Evolutionary conservation across 257 asterid species (phyloP).

Genomic region (Pogostemon cablin): DNA sequence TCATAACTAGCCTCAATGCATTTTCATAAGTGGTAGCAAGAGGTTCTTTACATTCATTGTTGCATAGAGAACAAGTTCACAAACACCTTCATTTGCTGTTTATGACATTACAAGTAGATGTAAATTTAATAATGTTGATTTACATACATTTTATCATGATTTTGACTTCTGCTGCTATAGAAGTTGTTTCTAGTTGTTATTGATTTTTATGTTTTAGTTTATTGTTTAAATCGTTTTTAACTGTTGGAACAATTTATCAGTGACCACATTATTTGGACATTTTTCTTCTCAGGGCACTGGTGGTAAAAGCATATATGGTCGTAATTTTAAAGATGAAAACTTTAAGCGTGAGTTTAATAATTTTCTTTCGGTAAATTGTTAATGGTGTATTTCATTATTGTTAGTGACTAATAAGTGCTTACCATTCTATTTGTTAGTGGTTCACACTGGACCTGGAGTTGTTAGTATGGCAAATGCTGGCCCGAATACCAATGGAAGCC

Average conservation of each 20-base stretch:
- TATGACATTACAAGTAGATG: background rate
- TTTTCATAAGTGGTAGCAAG: background rate
- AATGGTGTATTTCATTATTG: slow-evolving; percentile 13
- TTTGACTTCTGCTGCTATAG: slow-evolving; percentile 15
- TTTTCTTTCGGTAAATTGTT: slow-evolving; percentile 25
- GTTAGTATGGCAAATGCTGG: slow-evolving; percentile 99
- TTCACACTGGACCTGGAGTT: slow-evolving; percentile 92
- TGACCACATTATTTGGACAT: slow-evolving; percentile 19
- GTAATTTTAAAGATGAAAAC: slow-evolving; percentile 94
- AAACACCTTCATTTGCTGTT: slow-evolving; percentile 4
- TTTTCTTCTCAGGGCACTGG: slow-evolving; percentile 78
- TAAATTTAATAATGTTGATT: background rate
- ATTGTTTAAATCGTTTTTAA: slow-evolving; percentile 17
- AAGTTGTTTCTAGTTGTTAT: background rate
- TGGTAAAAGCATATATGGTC: slow-evolving; percentile 95
- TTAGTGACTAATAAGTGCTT: slow-evolving; percentile 12
- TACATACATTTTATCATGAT: slow-evolving; percentile 1
- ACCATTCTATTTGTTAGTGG: slow-evolving; percentile 51
- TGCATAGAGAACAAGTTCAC: background rate
- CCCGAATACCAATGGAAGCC: slow-evolving; percentile 97
- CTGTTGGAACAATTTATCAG: slow-evolving; percentile 7
- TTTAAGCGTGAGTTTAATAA: slow-evolving; percentile 67
- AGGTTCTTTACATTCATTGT: background rate
- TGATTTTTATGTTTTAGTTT: slow-evolving; percentile 7
- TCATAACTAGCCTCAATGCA: background rate